Base-by-base conservation (phyloP, 225 moss, liverwort and hornwort species). In the Polytrichum formosum region DNA sequence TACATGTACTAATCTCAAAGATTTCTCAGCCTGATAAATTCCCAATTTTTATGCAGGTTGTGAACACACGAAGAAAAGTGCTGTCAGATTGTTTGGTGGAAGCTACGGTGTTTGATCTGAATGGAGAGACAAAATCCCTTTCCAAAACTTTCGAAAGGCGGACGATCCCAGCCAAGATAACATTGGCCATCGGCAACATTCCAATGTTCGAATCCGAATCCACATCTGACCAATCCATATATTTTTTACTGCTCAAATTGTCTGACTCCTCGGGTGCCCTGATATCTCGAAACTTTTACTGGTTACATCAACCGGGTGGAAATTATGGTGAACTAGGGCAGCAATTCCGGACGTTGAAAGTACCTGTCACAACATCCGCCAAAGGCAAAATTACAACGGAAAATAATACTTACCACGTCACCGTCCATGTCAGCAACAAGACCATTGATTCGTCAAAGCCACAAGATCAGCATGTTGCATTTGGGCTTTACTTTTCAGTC, bases 251-350 rank as follows among this genome's bases (percentile, higher is more conserved):
- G 3, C 79, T 97, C 1, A 92, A 88, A 79, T 87, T 90, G 64
- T 66, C 84, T 23, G 68, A 74, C 60, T 61, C 81, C 30, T 83
- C 85, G 20, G 80, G 80, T 53, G 61, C 73, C 26, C 61, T 73
- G 6, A 61, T 94, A 59, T 92, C 97, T 21, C 87, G 92, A 67
- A 97, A 97, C 75, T 91, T 97, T 76, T 94, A 97, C 67, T 97
- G 97, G 97, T 80, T 97, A 65, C 92, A 92, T 64, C 74, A 70
- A 26, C 26, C 73, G 21, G 85, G 73, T 64, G 78, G 78, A 30
- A 90, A 87, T 75, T 97, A 92, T 76, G 72, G 81, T 1, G 74
- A 72, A 33, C 70, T 97, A 23, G 84, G 76, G 69, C 85, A 82
- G 55, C 73, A 75, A 1, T 97, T 94, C 72, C 82, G 84, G 61